These are phyloP conservation scores for Porcisia hertigi DNA, from an alignment of 208 protist species.

Conservation along the genomic window DNA sequence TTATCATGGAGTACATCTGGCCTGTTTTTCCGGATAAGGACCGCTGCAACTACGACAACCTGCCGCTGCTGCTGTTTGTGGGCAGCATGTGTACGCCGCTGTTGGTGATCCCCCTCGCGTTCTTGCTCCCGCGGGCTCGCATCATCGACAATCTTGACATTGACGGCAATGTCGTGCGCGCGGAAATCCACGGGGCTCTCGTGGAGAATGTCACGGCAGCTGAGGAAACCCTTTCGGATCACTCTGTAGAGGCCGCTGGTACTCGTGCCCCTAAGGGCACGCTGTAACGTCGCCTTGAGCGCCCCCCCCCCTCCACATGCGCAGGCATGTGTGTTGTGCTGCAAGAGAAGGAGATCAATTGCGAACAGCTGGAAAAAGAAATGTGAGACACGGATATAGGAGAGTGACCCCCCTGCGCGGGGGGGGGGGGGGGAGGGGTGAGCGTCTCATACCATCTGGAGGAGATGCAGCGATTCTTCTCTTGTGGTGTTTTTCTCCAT, in stretches of 20 bases:
- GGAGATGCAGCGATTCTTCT: background rate
- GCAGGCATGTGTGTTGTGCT: no score
- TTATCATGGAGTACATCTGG: conserved; percentile 52
- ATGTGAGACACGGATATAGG: no score
- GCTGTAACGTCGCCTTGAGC: no score
- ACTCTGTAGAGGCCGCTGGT: background rate
- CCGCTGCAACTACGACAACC: conserved; percentile 62
- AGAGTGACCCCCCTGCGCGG: no score
- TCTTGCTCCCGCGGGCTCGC: conserved; percentile 18
- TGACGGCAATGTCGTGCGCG: conserved; percentile 35
- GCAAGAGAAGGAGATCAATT: no score
- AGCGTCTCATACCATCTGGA: no score
- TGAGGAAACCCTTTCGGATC: background rate
- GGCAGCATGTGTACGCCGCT: conserved; percentile 52
- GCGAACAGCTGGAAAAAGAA: no score
- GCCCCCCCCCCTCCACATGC: no score
- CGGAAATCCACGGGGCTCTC: background rate
- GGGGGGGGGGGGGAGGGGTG: no score
- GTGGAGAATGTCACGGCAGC: background rate
- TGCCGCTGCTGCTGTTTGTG: conserved; percentile 47
- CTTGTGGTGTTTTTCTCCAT: background rate
- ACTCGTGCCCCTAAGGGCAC: background rate
- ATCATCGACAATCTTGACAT: conserved; percentile 49
- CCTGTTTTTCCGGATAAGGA: conserved; percentile 34
- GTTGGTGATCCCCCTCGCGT: conserved; percentile 18